Evolutionary conservation across 768 basidiomycete genomes (phyloP).

Genomic region (Cyclocybe aegerita): DNA sequence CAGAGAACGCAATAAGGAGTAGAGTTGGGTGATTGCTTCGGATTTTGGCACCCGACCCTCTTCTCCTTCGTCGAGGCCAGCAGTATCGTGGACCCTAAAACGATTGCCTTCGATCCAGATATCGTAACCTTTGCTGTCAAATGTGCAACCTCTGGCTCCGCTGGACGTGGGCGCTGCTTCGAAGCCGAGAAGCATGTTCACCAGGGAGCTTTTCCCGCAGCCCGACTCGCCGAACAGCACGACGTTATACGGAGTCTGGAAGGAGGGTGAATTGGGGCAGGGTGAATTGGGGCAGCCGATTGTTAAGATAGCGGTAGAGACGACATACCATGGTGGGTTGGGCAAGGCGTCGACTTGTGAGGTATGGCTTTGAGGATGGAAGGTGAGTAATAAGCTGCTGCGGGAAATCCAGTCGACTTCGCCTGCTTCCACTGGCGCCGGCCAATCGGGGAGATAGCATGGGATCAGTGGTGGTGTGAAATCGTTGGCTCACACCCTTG

Average conservation of each 20-base stretch:
- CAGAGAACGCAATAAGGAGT: slow-evolving; percentile 31
- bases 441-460: no score
- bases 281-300: no score
- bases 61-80: slow-evolving; percentile 37
- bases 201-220: slow-evolving; percentile 38
- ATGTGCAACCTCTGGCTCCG: slow-evolving; percentile 33
- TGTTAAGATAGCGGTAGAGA: no score
- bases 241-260: slow-evolving; percentile 18
- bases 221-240: slow-evolving; percentile 43
- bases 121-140: slow-evolving; percentile 24
- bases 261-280: no score
- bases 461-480: no score
- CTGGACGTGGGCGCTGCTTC: slow-evolving; percentile 29
- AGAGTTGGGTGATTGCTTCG: slow-evolving; percentile 22
- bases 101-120: slow-evolving; percentile 20
- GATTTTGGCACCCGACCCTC: slow-evolving; percentile 16
- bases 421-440: no score
- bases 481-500: no score
- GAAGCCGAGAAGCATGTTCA: slow-evolving; percentile 36
- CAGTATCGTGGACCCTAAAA: slow-evolving; percentile 36
- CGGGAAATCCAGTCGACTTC: no score
- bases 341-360: no score
- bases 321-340: no score
- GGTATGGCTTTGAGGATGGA: no score
- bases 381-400: no score